Evolutionary conservation across 345 rosid species (phyloP), one percentile per base, ranked within the genome.

Genomic region (Arabis alpina): DNA sequence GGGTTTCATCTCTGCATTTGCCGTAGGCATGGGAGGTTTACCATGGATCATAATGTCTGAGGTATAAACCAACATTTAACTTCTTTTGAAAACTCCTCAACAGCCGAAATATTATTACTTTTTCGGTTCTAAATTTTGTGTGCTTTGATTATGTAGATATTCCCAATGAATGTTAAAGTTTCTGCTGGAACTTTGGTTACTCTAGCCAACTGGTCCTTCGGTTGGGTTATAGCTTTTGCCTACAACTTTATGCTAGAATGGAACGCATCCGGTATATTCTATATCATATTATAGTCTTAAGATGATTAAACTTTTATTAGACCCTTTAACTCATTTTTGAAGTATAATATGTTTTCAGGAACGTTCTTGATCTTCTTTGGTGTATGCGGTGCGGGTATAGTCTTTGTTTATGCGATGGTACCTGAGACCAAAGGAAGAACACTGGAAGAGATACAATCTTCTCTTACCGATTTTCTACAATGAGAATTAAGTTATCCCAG

Each of bases 341-440:
- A 24, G 37, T 56, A 14, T 61, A 28, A 16, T 61, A 1, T 45
- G 3, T 37, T 28, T 58, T 11, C 82, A 85, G 95, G 86, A 51
- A 83, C 91, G 30, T 83, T 88, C 68, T 86, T 88, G 73, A 69
- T 85, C 14, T 85, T 72, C 71, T 64, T 80, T 9, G 52, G 54
- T 19, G 4, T 79, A 5, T 64, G 78, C 3, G 76, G 47, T 1
- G 64, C 47, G 4, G 76, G 70, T 13, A 42, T 79, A 28, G 54
- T 73, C 16, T 86, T 86, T 66, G 50, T 85, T 23, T 85, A 76
- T 16, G 83, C 76, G 48, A 39, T 86, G 30, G 85, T 86, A 16
- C 88, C 90, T 0, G 93, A 88, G 71, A 88, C 89, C 2, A 86
- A 83, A 70, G 91, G 89, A 30, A 60, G 81, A 76, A 78, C 94